Evolutionary conservation across 441 rosid species (phyloP), one percentile per base, ranked within the genome.

Genomic region (Isatis lusitanica): DNA sequence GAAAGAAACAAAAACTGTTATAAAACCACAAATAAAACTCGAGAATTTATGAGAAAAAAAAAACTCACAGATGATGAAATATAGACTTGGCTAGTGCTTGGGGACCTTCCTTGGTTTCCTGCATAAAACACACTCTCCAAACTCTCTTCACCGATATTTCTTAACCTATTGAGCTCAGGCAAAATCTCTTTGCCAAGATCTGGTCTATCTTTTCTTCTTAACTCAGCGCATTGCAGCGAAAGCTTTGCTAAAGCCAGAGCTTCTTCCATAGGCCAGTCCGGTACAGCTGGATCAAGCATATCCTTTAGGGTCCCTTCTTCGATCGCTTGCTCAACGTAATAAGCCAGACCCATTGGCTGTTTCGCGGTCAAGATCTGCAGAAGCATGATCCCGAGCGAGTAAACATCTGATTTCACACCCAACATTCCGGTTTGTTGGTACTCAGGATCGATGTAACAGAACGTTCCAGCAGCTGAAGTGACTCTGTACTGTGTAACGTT

Each of bases 341-440:
- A 87, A 21, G 94, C 43, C 71, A 89, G 74, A 13, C 91, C 94
- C 91, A 89, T 87, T 0, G 91, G 88, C 12, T 82, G 87, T 75
- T 78, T 89, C 3, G 85, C 90, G 0, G 94, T 87, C 57, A 89
- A 63, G 42, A 89, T 43, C 46, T 89, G 94, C 44, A 89, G 81
- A 73, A 89, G 86, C 83, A 89, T 68, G 57, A 89, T 73, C 15
- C 94, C 94, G 0, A 89, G 71, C 0, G 94, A 87, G 61, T 89
- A 89, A 0, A 89, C 83, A 51, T 89, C 94, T 1, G 94, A 89
- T 64, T 87, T 87, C 21, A 89, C 94, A 4, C 94, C 94, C 10
- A 89, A 85, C 88, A 85, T 84, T 63, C 94, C 94, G 0, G 94
- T 89, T 70, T 87, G 91, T 46, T 89, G 94, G 70, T 89, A 89